Percentiles rank a stretch among this genome's conserved stretches.
Evolutionary conservation across 2,329 filamentous ascomycete species (phyloP).

Genomic region (Microascus cirrosus): DNA sequence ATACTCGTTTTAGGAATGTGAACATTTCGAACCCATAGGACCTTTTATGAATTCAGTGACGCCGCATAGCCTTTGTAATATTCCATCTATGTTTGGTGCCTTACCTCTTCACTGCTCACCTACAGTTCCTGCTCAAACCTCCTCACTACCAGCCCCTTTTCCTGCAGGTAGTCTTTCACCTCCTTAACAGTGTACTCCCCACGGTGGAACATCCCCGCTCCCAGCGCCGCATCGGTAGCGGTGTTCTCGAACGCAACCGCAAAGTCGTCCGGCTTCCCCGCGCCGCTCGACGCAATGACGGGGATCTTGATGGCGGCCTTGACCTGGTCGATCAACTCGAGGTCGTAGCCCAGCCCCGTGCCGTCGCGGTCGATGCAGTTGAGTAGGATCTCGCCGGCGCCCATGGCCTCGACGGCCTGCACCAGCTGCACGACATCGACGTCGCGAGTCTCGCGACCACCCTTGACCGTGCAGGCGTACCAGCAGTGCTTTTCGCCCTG

Average conservation of each 20-base stretch:
- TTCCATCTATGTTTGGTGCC: background rate
- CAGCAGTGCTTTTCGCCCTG: constrained; percentile 76
- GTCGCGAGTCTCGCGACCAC: constrained; percentile 86
- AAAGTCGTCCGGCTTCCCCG: constrained; percentile 81
- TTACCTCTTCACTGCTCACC: background rate
- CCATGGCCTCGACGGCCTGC: constrained; percentile 89
- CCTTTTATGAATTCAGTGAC: background rate
- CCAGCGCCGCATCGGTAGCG: constrained; percentile 79
- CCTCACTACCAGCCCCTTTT: constrained; percentile 66
- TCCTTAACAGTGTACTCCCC: constrained; percentile 90
- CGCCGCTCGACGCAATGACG: constrained; percentile 89
- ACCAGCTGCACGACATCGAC: constrained; percentile 84
- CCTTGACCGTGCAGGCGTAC: constrained; percentile 97
- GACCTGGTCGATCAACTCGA: constrained; percentile 81
- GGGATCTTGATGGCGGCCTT: constrained; percentile 83
- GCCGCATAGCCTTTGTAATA: background rate
- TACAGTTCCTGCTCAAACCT: constrained; percentile 54
- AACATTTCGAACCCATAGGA: background rate
- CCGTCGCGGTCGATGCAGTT: constrained; percentile 98
- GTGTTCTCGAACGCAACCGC: constrained; percentile 82
- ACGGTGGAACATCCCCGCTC: constrained; percentile 95
- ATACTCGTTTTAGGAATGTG: background rate
- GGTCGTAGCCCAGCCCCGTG: constrained; percentile 86
- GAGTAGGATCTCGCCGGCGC: constrained; percentile 82
- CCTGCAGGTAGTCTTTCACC: constrained; percentile 73